phyloP scores from a whole-genome alignment of 2,329 filamentous ascomycete genomes.

The Fusarium armeniacum region DNA sequence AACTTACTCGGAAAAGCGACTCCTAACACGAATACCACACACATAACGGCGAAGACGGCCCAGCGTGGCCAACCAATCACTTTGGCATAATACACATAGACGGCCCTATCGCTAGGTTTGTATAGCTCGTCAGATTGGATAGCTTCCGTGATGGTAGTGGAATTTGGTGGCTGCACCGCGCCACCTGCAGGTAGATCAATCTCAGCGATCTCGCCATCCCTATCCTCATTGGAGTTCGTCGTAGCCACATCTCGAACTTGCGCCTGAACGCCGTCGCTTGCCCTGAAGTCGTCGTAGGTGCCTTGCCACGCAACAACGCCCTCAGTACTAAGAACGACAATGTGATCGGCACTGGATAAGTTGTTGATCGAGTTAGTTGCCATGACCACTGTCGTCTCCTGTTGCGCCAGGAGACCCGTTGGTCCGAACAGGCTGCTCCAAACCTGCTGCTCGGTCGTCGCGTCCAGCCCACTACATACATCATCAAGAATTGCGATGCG shows the following conservation, averaged over 20 bases:
- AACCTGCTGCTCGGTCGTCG: conserved; percentile 15
- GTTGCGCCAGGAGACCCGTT: conserved; percentile 12
- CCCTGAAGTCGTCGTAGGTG: conserved; percentile 12
- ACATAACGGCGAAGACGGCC: conserved; percentile 14
- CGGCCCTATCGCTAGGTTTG: conserved; percentile 16
- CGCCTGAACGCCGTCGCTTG: conserved; percentile 13
- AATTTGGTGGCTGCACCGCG: conserved; percentile 13
- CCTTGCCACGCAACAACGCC: conserved; percentile 16
- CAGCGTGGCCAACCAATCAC: conserved; percentile 19
- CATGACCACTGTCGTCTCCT: conserved; percentile 16
- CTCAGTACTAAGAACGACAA: conserved; percentile 16
- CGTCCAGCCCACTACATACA: conserved; percentile 17
- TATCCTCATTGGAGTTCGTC: conserved; percentile 11
- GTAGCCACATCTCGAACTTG: conserved; percentile 17
- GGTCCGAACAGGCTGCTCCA: conserved; percentile 11
- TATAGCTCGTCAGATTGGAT: conserved; percentile 14
- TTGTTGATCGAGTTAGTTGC: conserved; percentile 20
- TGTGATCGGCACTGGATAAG: conserved; percentile 13
- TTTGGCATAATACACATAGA: conserved; percentile 18
- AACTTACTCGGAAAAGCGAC: conserved; percentile 19
- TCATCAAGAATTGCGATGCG: conserved; percentile 16
- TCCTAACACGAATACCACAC: conserved; percentile 17
- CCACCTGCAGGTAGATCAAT: conserved; percentile 6
- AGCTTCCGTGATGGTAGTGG: conserved; percentile 14
- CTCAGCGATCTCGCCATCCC: conserved; percentile 7